Conservation (phyloP, 768 basidiomycete genomes). For the Mycena olivaceomarginata region DNA sequence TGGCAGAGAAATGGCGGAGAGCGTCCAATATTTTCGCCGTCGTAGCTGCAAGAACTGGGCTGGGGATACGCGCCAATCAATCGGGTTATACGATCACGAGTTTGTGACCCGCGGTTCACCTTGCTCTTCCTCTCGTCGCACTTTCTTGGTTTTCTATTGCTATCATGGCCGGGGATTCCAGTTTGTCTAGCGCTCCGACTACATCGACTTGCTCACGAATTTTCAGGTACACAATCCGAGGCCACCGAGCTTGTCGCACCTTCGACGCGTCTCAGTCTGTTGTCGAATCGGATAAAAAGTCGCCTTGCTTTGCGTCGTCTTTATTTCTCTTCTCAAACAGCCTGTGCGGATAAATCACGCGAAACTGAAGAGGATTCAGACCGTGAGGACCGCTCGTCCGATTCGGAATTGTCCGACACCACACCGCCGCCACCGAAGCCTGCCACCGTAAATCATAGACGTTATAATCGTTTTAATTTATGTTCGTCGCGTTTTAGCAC, state of each 20-base stretch:
- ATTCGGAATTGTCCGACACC: constrained; percentile 29
- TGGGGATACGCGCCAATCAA: no score
- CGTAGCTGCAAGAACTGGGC: no score
- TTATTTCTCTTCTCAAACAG: constrained; percentile 21
- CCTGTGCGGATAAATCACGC: neutral
- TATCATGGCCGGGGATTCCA: constrained; percentile 24
- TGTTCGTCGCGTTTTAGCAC: constrained; percentile 16
- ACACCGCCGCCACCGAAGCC: constrained; percentile 1
- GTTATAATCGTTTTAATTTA: constrained; percentile 8
- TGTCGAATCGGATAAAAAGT: constrained; percentile 40
- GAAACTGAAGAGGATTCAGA: constrained; percentile 22
- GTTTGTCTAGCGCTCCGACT: neutral
- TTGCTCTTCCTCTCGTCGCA: neutral
- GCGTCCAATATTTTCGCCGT: no score
- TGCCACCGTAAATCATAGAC: neutral
- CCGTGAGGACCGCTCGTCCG: constrained; percentile 25
- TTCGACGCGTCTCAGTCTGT: constrained; percentile 19
- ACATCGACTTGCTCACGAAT: neutral
- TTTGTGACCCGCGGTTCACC: neutral
- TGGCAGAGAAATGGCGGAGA: no score
- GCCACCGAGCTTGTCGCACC: neutral
- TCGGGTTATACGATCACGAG: neutral
- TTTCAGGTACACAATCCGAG: constrained; percentile 26
- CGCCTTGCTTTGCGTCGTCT: constrained; percentile 39
- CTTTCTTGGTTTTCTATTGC: constrained; percentile 30